Evolutionary conservation across 139 green algal species (phyloP), one percentile per base, ranked within the genome.

Genomic region (Trebouxia sp.): DNA sequence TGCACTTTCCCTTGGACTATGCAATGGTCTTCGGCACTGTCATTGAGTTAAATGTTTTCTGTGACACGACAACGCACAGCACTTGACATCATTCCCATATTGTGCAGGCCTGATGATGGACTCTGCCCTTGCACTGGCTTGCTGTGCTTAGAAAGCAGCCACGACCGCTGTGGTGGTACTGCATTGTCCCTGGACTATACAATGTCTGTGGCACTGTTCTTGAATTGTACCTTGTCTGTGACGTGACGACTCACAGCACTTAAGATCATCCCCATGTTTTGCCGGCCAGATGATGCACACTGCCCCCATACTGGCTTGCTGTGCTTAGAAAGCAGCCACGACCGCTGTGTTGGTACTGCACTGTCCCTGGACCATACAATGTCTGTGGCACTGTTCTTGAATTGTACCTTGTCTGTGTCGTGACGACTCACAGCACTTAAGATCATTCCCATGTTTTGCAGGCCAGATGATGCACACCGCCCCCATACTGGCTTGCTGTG

Each of bases 251-350:
- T n/a, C n/a, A n/a, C n/a, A n/a, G n/a, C n/a, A n/a, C n/a, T n/a
- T n/a, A n/a, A n/a, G n/a, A n/a, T n/a, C n/a, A n/a, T n/a, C n/a
- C n/a, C n/a, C n/a, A n/a, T n/a, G n/a, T n/a, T n/a, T n/a, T n/a
- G n/a, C n/a, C n/a, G n/a, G n/a, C n/a, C 84, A 14, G 87, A 90
- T 32, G 91, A 96, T 82, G 50, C 85, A 37, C 92, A 96, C 83
- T 92, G 85, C 65, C 86, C 91, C 3, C 28, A 56, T 50, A 92
- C 90, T 0, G 41, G 62, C 5, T 77, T 93, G 22, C 75, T 94
- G 9, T 92, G 87, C 75, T 32, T 96, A 7, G 91, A 96, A 79
- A 92, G 92, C 66, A 96, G 87, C 7, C 89, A 93, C 77, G 95
- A 96, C 82, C 87, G 91, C 45, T 88, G 84, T 22, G 92, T 91